Evolutionary conservation across 306 rosid species (phyloP).

Genomic region (Trifolium fragiferum): DNA sequence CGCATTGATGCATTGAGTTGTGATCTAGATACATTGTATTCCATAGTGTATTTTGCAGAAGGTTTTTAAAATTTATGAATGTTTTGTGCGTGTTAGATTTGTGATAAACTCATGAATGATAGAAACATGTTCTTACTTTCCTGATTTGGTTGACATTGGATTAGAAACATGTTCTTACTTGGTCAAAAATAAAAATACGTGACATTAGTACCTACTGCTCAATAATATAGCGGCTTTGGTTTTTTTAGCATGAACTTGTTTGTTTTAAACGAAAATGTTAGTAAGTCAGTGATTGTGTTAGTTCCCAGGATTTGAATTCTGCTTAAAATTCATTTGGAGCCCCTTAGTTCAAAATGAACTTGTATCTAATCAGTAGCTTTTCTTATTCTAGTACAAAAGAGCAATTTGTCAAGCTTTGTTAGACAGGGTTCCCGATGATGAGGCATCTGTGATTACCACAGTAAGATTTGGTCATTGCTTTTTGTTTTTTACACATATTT

Average conservation of each 20-base stretch:
- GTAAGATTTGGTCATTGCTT: conserved; percentile 43
- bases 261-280: not conserved
- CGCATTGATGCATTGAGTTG: not conserved
- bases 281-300: not conserved
- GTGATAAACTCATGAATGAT: no score
- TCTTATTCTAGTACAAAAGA: conserved; percentile 61
- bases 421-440: conserved; percentile 70
- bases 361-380: not conserved
- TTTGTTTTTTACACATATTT: not conserved
- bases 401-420: conserved; percentile 67
- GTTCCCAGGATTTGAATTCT: not conserved
- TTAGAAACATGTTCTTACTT: conserved; percentile 1
- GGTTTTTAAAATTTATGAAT: not conserved
- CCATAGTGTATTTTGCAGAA: not conserved
- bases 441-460: conserved; percentile 51
- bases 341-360: not conserved
- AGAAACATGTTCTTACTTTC: not conserved
- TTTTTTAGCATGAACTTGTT: not conserved
- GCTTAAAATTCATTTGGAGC: not conserved
- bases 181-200: not conserved
- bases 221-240: not conserved
- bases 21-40: not conserved
- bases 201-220: not conserved
- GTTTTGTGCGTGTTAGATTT: not conserved
- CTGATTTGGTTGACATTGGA: not conserved